Conservation (phyloP, 2,329 filamentous ascomycete species). For the Fusarium sp. region DNA sequence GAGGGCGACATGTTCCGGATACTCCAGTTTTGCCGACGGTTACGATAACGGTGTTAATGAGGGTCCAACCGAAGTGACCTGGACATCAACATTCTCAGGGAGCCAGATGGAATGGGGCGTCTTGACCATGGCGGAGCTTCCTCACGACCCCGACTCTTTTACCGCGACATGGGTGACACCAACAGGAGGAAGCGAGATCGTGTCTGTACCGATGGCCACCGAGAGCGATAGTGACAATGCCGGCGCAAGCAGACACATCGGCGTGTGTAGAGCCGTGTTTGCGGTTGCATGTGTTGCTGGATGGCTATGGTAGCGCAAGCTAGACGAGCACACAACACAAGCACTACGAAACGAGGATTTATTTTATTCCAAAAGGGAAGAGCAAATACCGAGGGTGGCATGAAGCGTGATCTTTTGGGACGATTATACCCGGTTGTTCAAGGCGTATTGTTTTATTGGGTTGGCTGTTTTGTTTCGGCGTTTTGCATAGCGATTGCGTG, state of each 20-base stretch:
- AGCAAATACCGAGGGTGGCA: not conserved
- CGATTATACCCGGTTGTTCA: not conserved
- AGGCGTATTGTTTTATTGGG: not conserved
- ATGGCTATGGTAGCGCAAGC: conserved; percentile 7
- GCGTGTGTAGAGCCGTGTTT: not conserved
- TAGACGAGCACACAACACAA: not conserved
- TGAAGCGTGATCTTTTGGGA: not conserved
- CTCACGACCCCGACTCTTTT: conserved; percentile 45
- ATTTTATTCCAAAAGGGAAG: not conserved
- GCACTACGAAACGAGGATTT: conserved; percentile 4
- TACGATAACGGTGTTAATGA: conserved; percentile 53
- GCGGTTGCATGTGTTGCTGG: conserved; percentile 5
- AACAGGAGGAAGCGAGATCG: conserved; percentile 19
- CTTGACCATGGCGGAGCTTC: conserved; percentile 56
- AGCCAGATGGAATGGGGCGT: conserved; percentile 58
- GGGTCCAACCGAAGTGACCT: conserved; percentile 57
- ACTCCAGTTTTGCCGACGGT: conserved; percentile 56
- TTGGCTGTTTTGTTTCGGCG: not conserved
- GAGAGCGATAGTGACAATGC: conserved; percentile 19
- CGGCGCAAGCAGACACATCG: not conserved
- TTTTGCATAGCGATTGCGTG: conserved; percentile 7
- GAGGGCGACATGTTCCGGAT: conserved; percentile 61
- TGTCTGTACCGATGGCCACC: conserved; percentile 31
- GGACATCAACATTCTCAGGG: conserved; percentile 58
- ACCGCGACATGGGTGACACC: conserved; percentile 38